phyloP scores from a whole-genome alignment of 495 filamentous ascomycete species.

The Choiromyces venosus region DNA sequence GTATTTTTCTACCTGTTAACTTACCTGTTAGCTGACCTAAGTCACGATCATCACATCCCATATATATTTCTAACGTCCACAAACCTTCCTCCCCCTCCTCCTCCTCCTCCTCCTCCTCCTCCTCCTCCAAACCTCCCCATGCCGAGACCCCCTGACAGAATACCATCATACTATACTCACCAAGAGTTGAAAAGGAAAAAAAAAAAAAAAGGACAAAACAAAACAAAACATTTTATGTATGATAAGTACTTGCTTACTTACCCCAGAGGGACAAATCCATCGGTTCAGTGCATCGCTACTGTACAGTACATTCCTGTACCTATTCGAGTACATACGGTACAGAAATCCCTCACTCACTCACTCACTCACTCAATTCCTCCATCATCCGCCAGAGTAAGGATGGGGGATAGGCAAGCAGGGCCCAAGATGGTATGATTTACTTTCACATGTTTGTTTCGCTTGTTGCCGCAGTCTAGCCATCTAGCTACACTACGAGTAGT shows the following conservation, averaged over 20 bases:
- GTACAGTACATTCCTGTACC: neutral
- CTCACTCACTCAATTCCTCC: neutral
- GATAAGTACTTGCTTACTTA: neutral
- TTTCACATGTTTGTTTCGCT: no score
- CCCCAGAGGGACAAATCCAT: neutral
- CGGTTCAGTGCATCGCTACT: no score
- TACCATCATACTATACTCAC: neutral
- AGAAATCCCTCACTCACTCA: neutral
- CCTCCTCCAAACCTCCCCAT: neutral
- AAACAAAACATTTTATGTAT: neutral
- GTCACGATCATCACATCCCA: neutral
- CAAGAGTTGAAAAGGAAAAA: neutral
- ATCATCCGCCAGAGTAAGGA: no score
- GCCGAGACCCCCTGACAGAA: neutral
- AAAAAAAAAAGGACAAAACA: constrained; percentile 10
- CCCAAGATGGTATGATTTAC: no score
- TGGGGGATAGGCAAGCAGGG: neutral
- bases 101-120: no score
- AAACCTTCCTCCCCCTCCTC: no score
- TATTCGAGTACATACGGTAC: no score
- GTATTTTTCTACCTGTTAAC: no score
- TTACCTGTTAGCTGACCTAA: no score
- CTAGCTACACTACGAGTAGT: no score
- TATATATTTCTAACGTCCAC: neutral
- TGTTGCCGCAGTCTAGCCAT: no score